Conservation (phyloP, 2,329 filamentous ascomycete species). For the Tolypocladium cylindrosporum region DNA sequence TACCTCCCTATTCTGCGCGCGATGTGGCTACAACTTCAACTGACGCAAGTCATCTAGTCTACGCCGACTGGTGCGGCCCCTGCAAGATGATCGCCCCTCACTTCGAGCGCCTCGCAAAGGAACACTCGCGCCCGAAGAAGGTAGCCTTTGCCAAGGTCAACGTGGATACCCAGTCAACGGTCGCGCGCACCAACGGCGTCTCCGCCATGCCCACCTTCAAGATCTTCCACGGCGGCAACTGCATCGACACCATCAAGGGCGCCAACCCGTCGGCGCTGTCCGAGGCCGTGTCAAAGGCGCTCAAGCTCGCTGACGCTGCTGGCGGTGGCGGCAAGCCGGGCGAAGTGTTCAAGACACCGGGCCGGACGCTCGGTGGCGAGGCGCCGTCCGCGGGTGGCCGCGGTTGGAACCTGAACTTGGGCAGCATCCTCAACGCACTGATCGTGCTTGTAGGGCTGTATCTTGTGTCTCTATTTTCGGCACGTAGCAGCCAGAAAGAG, state of each 20-base stretch:
- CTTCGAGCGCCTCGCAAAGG: constrained; percentile 73
- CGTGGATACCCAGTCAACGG: constrained; percentile 70
- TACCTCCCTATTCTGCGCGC: not conserved
- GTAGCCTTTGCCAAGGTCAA: constrained; percentile 91
- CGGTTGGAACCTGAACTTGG: constrained; percentile 20
- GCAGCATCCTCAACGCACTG: constrained; percentile 36
- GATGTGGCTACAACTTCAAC: constrained; percentile 3
- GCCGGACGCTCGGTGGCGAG: constrained; percentile 45
- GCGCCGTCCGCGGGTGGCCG: constrained; percentile 10
- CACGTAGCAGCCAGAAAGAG: constrained; percentile 22
- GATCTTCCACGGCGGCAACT: constrained; percentile 68
- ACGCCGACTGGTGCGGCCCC: constrained; percentile 89
- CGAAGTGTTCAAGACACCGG: constrained; percentile 42
- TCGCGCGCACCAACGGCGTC: constrained; percentile 69
- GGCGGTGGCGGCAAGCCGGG: constrained; percentile 29
- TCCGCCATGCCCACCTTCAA: constrained; percentile 92
- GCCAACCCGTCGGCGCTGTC: constrained; percentile 70
- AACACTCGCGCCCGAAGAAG: constrained; percentile 69
- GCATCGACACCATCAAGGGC: constrained; percentile 68
- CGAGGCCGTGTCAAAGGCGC: constrained; percentile 62
- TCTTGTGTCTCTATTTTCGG: constrained; percentile 50
- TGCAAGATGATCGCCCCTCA: constrained; percentile 87
- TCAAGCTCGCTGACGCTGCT: constrained; percentile 38
- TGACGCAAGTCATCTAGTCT: constrained; percentile 49
- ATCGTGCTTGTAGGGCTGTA: constrained; percentile 51